Evolutionary conservation across 1,284 basidiomycete genomes (phyloP).

Genomic region (Kwoniella shivajii): DNA sequence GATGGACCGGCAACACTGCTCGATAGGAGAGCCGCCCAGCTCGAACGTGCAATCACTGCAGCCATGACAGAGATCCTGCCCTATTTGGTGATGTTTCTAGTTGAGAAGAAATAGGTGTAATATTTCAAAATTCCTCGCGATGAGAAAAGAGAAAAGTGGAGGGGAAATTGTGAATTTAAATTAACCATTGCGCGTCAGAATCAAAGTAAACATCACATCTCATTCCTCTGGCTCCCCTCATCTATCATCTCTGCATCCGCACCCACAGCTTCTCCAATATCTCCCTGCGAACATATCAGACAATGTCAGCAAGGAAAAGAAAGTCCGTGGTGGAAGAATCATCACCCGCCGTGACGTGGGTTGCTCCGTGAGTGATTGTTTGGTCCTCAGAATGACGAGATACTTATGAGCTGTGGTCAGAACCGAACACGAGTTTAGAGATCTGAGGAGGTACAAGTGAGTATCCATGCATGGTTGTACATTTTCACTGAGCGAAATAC

Average conservation of each 20-base stretch:
- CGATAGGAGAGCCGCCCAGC: background rate
- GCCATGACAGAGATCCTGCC: too few species aligned
- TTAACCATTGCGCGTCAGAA: too few species aligned
- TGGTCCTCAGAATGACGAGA: too few species aligned
- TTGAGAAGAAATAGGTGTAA: too few species aligned
- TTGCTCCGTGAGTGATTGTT: background rate
- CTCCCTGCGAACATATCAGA: background rate
- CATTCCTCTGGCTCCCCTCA: too few species aligned
- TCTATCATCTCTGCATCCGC: background rate
- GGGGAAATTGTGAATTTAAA: too few species aligned
- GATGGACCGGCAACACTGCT: background rate
- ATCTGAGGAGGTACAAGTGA: conserved; percentile 19
- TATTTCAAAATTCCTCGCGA: too few species aligned
- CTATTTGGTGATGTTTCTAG: too few species aligned
- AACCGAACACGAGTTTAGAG: conserved; percentile 7
- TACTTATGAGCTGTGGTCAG: background rate
- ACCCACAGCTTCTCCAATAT: background rate
- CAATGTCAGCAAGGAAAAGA: background rate
- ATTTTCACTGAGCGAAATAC: background rate
- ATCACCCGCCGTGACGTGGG: background rate
- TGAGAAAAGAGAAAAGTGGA: too few species aligned
- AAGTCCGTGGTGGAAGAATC: background rate
- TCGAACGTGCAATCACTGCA: too few species aligned
- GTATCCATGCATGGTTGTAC: background rate
- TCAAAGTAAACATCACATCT: too few species aligned